These are phyloP conservation scores for Aeminium ludgeri DNA, from an alignment of 495 filamentous ascomycete species.

Conservation along the genomic window DNA sequence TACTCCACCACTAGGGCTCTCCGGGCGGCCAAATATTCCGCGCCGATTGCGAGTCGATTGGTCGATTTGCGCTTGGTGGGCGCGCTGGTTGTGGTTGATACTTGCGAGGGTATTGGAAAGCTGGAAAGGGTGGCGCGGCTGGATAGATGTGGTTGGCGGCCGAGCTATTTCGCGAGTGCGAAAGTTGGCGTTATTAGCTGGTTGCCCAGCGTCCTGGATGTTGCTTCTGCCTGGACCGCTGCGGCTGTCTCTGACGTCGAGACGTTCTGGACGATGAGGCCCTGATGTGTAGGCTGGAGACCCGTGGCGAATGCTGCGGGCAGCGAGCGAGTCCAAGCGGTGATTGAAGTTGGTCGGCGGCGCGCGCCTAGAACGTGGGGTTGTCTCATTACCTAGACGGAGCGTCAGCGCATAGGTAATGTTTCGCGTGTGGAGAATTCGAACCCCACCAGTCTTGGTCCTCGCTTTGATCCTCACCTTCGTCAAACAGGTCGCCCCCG, in stretches of 20 bases:
- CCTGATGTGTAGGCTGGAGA: neutral
- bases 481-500: slow-evolving; percentile 18
- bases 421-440: neutral
- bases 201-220: neutral
- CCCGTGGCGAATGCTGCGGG: neutral
- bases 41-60: neutral
- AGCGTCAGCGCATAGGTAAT: neutral
- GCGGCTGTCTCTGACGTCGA: too few species aligned
- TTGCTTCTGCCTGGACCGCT: neutral
- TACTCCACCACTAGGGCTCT: too few species aligned
- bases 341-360: neutral
- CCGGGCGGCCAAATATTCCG: too few species aligned
- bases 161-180: too few species aligned
- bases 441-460: slow-evolving; percentile 12
- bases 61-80: neutral
- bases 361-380: neutral
- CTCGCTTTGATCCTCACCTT: slow-evolving; percentile 12
- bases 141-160: neutral
- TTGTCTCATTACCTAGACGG: neutral
- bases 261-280: neutral
- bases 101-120: slow-evolving; percentile 9
- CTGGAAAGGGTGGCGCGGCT: slow-evolving; percentile 10
- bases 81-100: slow-evolving; percentile 8
- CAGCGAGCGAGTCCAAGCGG: neutral
- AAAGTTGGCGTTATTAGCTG: neutral